Conservation (phyloP, 768 basidiomycete genomes). For the Rhodocollybia butyracea region DNA sequence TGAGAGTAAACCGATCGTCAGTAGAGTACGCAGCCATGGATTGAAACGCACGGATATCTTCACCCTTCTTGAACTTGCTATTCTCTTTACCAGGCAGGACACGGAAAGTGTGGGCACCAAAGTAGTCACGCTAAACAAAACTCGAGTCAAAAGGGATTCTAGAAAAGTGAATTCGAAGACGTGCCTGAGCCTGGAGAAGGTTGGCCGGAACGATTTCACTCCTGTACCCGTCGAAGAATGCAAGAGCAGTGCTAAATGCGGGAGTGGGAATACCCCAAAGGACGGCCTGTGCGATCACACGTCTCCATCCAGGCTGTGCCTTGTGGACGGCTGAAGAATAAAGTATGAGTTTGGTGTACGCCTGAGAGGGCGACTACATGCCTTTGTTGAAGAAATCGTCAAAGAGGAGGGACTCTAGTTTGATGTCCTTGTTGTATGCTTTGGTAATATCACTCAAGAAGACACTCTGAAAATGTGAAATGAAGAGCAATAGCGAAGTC, state of each 20-base stretch:
- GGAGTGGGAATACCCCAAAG: slow-evolving; percentile 98
- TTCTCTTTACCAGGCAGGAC: slow-evolving; percentile 93
- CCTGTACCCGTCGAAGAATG: slow-evolving; percentile 99
- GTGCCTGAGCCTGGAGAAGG: slow-evolving; percentile 88
- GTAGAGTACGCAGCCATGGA: slow-evolving; percentile 6
- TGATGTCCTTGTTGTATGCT: slow-evolving; percentile 81
- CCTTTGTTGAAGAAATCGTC: slow-evolving; percentile 98
- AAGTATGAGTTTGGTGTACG: slow-evolving; percentile 5
- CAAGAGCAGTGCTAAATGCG: slow-evolving; percentile 95
- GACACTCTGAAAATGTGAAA: slow-evolving; percentile 56
- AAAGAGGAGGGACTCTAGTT: slow-evolving; percentile 90
- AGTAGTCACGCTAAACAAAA: slow-evolving; percentile 81
- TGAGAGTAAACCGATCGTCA: slow-evolving; percentile 19
- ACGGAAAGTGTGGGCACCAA: slow-evolving; percentile 97
- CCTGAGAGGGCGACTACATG: slow-evolving; percentile 18
- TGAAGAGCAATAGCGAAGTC: slow-evolving; percentile 16
- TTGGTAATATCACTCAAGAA: slow-evolving; percentile 91
- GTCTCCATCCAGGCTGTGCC: slow-evolving; percentile 98
- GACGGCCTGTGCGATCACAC: slow-evolving; percentile 91
- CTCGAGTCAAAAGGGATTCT: not conserved
- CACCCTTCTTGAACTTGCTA: slow-evolving; percentile 67
- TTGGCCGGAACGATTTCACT: slow-evolving; percentile 93
- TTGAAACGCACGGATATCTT: slow-evolving; percentile 79
- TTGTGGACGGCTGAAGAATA: slow-evolving; percentile 69
- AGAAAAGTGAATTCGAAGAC: slow-evolving; percentile 11